Conservation (phyloP, 805 yeast genomes). For the Zygosaccharomyces kombuchaensis region DNA sequence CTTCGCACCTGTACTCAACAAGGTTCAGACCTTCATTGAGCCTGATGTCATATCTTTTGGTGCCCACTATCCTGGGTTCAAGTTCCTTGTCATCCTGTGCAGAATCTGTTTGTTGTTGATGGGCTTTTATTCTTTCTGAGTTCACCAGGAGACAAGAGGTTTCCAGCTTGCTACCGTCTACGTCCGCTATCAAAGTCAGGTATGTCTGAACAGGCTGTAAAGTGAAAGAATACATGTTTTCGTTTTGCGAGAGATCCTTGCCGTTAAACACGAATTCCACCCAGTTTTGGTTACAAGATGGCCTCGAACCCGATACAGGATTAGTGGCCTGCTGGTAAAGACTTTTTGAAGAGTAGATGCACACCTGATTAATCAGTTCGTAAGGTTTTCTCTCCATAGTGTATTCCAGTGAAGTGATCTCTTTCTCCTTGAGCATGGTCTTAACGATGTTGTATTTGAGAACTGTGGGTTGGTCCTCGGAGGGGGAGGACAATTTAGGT, state of each 20-base stretch:
- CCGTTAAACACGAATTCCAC: conserved; percentile 30
- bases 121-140: conserved; percentile 21
- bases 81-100: conserved; percentile 9
- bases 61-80: conserved; percentile 9
- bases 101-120: conserved; percentile 10
- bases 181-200: conserved; percentile 23
- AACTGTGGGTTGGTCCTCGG: conserved; percentile 21
- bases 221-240: conserved; percentile 27
- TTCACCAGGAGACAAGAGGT: conserved; percentile 20
- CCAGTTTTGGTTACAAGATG: conserved; percentile 31
- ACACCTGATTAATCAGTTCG: conserved; percentile 22
- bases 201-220: conserved; percentile 31
- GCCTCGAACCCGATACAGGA: conserved; percentile 30
- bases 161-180: conserved; percentile 13
- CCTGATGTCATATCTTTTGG: conserved; percentile 28
- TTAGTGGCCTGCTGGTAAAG: conserved; percentile 29
- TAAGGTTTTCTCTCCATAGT: conserved; percentile 22
- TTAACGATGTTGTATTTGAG: conserved; percentile 30
- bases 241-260: conserved; percentile 24
- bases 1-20: conserved; percentile 25
- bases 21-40: conserved; percentile 32
- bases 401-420: conserved; percentile 20
- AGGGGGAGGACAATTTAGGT: conserved; percentile 13
- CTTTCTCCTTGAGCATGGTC: conserved; percentile 23
- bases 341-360: conserved; percentile 27